Evolutionary conservation across 257 asterid genomes (phyloP).

Genomic region (Cruciata laevipes): DNA sequence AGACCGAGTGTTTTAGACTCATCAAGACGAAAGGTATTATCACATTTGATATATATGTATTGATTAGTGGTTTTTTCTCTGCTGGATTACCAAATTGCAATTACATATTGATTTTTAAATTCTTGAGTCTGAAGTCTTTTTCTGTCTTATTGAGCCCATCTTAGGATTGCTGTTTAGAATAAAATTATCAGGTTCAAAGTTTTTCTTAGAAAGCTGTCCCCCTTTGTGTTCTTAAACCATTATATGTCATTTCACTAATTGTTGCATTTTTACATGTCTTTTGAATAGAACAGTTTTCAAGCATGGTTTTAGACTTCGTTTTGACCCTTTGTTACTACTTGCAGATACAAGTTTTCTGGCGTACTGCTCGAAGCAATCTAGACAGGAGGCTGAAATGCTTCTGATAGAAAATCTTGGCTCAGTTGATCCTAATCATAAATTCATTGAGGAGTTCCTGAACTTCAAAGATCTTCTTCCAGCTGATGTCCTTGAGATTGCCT

Average conservation of each 20-base stretch:
- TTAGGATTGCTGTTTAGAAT: not conserved
- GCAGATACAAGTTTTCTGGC: constrained; percentile 84
- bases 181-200: no score
- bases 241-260: not conserved
- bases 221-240: not conserved
- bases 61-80: not conserved
- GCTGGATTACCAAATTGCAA: not conserved
- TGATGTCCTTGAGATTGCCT: constrained; percentile 75
- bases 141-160: not conserved
- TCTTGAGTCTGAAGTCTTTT: not conserved
- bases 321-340: constrained; percentile 4
- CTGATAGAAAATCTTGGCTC: constrained; percentile 76
- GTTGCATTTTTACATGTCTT: not conserved
- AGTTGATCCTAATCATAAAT: constrained; percentile 69
- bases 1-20: constrained; percentile 80
- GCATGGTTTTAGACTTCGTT: not conserved
- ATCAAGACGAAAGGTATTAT: constrained; percentile 73
- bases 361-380: constrained; percentile 71
- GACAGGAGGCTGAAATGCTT: constrained; percentile 78
- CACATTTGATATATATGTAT: not conserved
- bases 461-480: constrained; percentile 75
- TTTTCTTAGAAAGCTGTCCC: not conserved
- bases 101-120: not conserved
- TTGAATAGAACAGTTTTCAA: not conserved
- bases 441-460: constrained; percentile 78